Base-by-base conservation (phyloP, 208 protist genomes). In the Acanthamoeba castellanii region DNA sequence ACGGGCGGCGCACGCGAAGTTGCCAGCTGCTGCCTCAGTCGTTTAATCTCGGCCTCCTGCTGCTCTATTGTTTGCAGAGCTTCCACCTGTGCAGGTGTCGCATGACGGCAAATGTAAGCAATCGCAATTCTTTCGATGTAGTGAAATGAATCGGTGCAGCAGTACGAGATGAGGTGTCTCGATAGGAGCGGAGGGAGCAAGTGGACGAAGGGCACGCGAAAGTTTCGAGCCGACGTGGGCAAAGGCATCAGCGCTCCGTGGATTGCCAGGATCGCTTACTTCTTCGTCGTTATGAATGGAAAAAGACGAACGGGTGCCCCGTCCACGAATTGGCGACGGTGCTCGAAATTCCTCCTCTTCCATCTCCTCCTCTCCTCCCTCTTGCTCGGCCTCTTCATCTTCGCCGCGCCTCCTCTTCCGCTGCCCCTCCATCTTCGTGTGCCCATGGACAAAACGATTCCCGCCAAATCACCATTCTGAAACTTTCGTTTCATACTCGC, bases 201-300 rank as follows among this genome's bases (percentile, higher is more conserved):
- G 74, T 0, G 74, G 37, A 9, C 74, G 74, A 47, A 82, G 74
- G 6, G 74, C 74, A 34, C 37, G 74, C 3, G 74, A 52, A 1
- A 52, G 37, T 1, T 82, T 42, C 0, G 74, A 82, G 32, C 74
- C 74, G 25, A 52, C 74, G 2, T 52, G 74, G 37, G 37, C 74
- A 52, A 82, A 82, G 32, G 6, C 37, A n/a, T 13, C 32, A 0
- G 22, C 64, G 2, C 64, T 20, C 64, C 64, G 64, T 6, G 64
- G 64, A 72, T 72, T 81, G 47, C 20, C 30, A n/a, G 72, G 72
- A 81, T 81, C 74, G 37, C n/a, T 82, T 11, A 30, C 74, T 27
- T 76, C 74, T 5, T 52, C 74, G 50, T 82, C 74, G 37, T 42
- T 6, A 13, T 82, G 32, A 11, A 82, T 52, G 37, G 37, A 42